phyloP scores from a whole-genome alignment of 768 basidiomycete genomes.

The Suillus sp. region DNA sequence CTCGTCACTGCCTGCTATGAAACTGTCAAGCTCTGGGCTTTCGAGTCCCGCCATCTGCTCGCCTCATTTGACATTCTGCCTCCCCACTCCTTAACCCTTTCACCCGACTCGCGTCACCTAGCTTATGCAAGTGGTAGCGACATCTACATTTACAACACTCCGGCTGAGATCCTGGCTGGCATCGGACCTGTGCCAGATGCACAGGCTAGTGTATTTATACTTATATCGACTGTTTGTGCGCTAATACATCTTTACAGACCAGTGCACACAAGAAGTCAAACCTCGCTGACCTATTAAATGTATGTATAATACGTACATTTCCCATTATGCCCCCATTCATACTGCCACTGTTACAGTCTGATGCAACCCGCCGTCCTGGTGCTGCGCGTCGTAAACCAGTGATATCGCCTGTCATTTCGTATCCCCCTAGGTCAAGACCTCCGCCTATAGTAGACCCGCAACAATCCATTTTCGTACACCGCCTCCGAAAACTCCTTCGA shows the following conservation, averaged over 20 bases:
- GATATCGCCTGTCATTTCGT: neutral
- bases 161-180: neutral
- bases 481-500: neutral
- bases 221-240: too few relatives aligned
- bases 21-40: conserved; percentile 4
- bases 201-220: neutral
- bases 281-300: neutral
- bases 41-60: neutral
- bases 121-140: neutral
- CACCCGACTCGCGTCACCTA: conserved; percentile 3
- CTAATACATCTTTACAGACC: neutral
- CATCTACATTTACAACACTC: neutral
- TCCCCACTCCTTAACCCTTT: neutral
- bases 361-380: neutral
- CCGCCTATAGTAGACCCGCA: neutral
- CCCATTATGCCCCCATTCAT: neutral
- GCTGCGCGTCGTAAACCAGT: neutral
- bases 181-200: neutral
- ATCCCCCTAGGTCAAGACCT: neutral
- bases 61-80: neutral
- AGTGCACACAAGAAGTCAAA: neutral
- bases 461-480: neutral
- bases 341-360: neutral
- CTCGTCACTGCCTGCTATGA: neutral
- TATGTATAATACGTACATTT: neutral